These are phyloP conservation scores for Emergomyces orientalis DNA, from an alignment of 2,329 filamentous ascomycete species.

Conservation along the genomic window DNA sequence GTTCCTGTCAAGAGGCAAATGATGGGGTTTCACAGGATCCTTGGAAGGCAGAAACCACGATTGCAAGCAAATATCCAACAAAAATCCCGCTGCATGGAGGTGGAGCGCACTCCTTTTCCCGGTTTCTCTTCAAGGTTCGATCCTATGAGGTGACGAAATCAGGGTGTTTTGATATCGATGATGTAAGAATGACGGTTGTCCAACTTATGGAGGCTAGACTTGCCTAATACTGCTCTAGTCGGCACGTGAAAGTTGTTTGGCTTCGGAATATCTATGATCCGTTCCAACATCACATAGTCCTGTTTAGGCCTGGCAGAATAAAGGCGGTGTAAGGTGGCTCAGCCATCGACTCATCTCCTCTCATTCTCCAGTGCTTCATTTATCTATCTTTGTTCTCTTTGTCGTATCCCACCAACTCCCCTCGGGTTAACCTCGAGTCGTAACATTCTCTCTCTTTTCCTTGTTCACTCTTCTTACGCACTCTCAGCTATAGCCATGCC, in stretches of 20 bases:
- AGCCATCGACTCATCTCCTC: not conserved
- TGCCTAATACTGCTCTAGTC: not conserved
- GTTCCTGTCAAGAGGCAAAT: not conserved
- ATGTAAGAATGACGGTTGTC: not conserved
- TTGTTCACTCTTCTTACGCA: not conserved
- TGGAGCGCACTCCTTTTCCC: not conserved
- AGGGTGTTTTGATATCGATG: not conserved
- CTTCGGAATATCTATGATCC: not conserved
- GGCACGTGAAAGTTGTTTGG: not conserved
- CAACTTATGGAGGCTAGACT: not conserved
- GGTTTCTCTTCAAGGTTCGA: not conserved
- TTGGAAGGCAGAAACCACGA: no score
- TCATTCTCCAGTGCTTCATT: no score
- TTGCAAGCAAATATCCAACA: not conserved
- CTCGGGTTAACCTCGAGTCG: conserved; percentile 2
- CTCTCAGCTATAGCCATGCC: not conserved
- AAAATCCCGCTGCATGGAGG: not conserved
- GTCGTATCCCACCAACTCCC: not conserved
- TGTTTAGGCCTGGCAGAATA: not conserved
- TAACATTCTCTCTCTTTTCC: not conserved
- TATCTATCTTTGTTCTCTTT: not conserved
- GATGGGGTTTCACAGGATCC: not conserved
- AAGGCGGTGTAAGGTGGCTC: conserved; percentile 4
- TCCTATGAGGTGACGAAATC: not conserved
- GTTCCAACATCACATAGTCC: not conserved